A percentile compares a stretch with the other conserved stretches of the same genome.
Conservation (phyloP, 2,329 filamentous ascomycete genomes). For the Scedosporium dehoogii region DNA sequence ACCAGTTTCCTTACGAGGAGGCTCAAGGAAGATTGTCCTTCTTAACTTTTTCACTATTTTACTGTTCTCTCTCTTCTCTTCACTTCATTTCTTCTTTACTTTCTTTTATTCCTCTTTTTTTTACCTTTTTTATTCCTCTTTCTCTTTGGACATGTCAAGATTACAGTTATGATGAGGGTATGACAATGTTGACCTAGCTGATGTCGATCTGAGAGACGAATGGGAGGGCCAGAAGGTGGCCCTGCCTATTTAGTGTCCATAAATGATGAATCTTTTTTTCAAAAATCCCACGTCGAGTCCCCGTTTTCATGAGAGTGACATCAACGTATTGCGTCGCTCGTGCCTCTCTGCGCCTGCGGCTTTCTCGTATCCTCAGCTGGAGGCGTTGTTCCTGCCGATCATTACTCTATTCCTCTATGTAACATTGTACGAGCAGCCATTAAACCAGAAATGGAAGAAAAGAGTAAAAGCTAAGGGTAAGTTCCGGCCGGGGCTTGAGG, state of each 20-base stretch:
- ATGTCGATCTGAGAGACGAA: background rate
- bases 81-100: background rate
- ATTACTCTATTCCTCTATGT: background rate
- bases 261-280: background rate
- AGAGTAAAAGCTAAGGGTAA: background rate
- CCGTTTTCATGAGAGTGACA: too few relatives aligned
- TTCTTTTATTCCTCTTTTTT: background rate
- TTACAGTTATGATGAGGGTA: conserved; percentile 2
- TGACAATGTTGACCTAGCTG: background rate
- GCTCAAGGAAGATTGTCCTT: conserved; percentile 4
- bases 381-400: background rate
- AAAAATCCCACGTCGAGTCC: background rate
- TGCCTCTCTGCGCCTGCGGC: background rate
- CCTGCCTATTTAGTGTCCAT: background rate
- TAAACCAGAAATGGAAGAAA: background rate
- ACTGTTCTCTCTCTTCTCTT: conserved; percentile 7
- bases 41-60: conserved; percentile 5
- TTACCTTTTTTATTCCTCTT: background rate
- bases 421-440: background rate
- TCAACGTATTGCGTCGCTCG: too few relatives aligned
- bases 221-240: background rate
- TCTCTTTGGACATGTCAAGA: background rate
- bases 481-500: background rate
- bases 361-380: background rate
- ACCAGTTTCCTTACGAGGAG: conserved; percentile 2